Percentiles rank a stretch among this genome's conserved stretches.
Evolutionary conservation across 352 stramenopile species (phyloP).

Genomic region (Pythium scleroteichum): DNA sequence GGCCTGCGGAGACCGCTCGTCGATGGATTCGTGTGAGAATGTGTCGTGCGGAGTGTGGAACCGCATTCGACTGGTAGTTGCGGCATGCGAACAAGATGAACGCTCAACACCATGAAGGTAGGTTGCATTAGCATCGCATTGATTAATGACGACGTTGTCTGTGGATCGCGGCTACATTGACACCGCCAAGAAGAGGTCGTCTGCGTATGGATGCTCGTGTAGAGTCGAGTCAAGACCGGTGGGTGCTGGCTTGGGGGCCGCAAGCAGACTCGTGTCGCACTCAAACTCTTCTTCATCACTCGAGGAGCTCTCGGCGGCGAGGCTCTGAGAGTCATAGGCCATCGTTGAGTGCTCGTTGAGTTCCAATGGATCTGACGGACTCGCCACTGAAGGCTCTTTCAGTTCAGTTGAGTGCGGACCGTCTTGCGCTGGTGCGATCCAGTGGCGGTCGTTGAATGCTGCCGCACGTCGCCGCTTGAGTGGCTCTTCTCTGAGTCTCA

Average conservation of each 20-base stretch:
- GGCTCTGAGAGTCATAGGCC: no score
- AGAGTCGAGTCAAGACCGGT: neutral
- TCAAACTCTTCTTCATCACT: conserved; percentile 15
- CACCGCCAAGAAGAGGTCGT: conserved; percentile 6
- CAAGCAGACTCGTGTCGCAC: conserved; percentile 3
- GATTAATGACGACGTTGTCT: neutral
- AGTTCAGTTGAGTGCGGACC: no score
- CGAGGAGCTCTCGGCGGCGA: neutral
- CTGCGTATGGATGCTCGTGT: neutral
- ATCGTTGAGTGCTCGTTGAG: no score
- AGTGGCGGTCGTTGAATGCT: neutral
- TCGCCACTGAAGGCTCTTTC: no score
- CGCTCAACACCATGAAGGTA: conserved; percentile 10
- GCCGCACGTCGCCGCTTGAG: conserved; percentile 10
- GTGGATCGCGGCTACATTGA: conserved; percentile 6
- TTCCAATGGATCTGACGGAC: no score
- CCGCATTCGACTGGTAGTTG: conserved; percentile 36
- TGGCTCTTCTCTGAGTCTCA: conserved; percentile 3
- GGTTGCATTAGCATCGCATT: no score
- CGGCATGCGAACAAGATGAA: neutral
- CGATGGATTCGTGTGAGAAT: conserved; percentile 51
- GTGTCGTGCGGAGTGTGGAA: conserved; percentile 71
- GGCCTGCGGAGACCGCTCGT: conserved; percentile 54
- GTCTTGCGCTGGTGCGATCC: no score
- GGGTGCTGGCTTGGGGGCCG: neutral